A percentile compares a stretch with the other conserved stretches of the same genome.
These are phyloP conservation scores for Sphagnum contortum DNA, from an alignment of 225 moss, liverwort and hornwort species.

Conservation along the genomic window DNA sequence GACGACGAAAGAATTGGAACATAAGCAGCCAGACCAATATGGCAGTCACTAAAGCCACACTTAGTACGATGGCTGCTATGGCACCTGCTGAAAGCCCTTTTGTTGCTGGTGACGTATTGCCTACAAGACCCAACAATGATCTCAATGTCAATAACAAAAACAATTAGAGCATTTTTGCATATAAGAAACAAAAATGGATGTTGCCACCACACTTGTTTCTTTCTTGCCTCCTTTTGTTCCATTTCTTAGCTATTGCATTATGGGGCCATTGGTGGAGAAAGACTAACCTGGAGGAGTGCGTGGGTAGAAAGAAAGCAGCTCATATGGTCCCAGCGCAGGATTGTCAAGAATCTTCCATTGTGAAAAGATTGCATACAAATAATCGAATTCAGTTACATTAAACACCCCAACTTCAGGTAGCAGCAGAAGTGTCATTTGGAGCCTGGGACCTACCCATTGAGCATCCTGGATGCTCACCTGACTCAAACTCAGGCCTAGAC, in stretches of 20 bases:
- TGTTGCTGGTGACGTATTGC: too few species aligned
- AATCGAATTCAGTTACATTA: conserved; percentile 31
- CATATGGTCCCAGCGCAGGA: conserved; percentile 56
- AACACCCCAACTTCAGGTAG: conserved; percentile 35
- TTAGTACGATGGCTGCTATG: conserved; percentile 36
- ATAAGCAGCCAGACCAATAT: conserved; percentile 16
- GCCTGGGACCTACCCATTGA: conserved; percentile 54
- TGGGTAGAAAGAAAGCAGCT: conserved; percentile 40
- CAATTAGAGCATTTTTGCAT: too few species aligned
- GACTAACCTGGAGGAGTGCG: conserved; percentile 1
- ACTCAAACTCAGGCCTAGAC: conserved; percentile 16
- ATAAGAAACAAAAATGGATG: too few species aligned
- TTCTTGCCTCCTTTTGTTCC: too few species aligned
- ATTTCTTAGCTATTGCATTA: too few species aligned
- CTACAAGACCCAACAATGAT: too few species aligned
- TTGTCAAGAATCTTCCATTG: conserved; percentile 36
- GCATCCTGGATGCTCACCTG: conserved; percentile 50
- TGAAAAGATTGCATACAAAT: conserved; percentile 34
- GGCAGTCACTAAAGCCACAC: conserved; percentile 11
- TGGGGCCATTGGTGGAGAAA: too few species aligned
- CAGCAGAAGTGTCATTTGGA: conserved; percentile 36
- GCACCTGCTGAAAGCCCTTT: conserved; percentile 21
- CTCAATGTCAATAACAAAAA: neutral
- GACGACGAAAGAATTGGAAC: conserved; percentile 23
- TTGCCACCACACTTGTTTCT: too few species aligned